Evolutionary conservation across 768 basidiomycete genomes (phyloP).

Genomic region (Trametes punicea): DNA sequence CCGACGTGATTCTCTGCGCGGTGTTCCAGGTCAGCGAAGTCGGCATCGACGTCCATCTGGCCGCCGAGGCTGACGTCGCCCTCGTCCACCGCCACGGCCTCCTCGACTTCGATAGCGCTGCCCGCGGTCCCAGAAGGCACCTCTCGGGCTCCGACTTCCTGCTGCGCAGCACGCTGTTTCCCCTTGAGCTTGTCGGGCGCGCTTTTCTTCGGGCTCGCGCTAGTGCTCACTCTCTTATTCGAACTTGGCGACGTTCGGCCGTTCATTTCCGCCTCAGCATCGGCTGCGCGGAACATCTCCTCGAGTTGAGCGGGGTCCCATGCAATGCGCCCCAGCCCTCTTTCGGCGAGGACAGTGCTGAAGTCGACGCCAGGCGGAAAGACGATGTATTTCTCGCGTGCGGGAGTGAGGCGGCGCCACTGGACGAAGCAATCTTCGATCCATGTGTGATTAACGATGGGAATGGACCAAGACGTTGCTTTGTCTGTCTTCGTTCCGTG

Average conservation of each 20-base stretch:
- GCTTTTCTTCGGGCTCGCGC: constrained; percentile 7
- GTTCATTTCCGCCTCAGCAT: constrained; percentile 14
- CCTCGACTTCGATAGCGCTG: constrained; percentile 29
- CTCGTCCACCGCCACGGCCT: constrained; percentile 18
- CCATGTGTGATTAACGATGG: constrained; percentile 88
- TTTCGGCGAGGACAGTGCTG: constrained; percentile 38
- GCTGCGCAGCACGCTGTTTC: neutral
- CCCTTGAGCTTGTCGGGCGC: neutral
- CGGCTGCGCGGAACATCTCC: constrained; percentile 30
- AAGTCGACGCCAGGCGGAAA: constrained; percentile 73
- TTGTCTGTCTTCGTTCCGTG: constrained; percentile 58
- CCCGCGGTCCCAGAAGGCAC: constrained; percentile 19
- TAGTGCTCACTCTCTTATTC: constrained; percentile 10
- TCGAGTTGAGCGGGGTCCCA: constrained; percentile 31
- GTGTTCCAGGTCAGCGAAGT: constrained; percentile 14
- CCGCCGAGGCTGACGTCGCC: constrained; percentile 18
- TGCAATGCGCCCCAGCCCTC: constrained; percentile 23
- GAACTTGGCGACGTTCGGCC: neutral
- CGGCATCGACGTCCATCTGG: constrained; percentile 13
- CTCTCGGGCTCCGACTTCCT: constrained; percentile 12
- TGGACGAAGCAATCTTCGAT: constrained; percentile 84
- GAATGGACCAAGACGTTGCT: constrained; percentile 77
- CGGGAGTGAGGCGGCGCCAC: constrained; percentile 70
- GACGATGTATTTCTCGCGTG: constrained; percentile 60
- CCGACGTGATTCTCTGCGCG: constrained; percentile 4